These are phyloP conservation scores for Phoma sp. DNA, from an alignment of 2,329 filamentous ascomycete genomes.

Conservation along the genomic window DNA sequence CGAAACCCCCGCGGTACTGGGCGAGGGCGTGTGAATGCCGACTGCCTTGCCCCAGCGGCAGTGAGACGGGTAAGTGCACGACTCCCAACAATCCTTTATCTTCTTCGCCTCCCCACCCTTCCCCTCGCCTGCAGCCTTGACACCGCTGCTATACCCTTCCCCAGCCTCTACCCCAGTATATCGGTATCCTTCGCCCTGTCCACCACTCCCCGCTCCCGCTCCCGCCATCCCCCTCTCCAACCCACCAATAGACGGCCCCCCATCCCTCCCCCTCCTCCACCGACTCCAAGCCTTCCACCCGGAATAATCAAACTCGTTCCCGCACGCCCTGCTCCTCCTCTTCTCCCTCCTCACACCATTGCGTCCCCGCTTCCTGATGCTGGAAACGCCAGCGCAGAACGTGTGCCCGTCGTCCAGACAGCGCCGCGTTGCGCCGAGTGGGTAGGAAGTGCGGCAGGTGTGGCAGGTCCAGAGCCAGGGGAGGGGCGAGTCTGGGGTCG, in stretches of 20 bases:
- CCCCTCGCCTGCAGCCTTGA: not conserved
- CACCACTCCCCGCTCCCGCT: not conserved
- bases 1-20: not conserved
- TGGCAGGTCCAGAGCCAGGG: constrained; percentile 62
- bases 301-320: constrained; percentile 59
- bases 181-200: not conserved
- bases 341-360: constrained; percentile 7
- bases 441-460: constrained; percentile 55
- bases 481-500: constrained; percentile 42
- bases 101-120: not conserved
- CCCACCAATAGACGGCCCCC: too few relatives aligned
- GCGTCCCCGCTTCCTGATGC: constrained; percentile 42
- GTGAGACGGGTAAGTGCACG: constrained; percentile 55
- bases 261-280: constrained; percentile 53
- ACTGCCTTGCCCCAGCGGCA: constrained; percentile 49
- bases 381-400: constrained; percentile 58
- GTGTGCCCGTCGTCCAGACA: constrained; percentile 61
- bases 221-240: too few relatives aligned
- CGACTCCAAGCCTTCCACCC: constrained; percentile 57
- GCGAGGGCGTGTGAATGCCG: constrained; percentile 34
- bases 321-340: constrained; percentile 51
- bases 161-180: too few relatives aligned
- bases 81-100: constrained; percentile 50
- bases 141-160: too few relatives aligned
- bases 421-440: constrained; percentile 57